Conservation (phyloP, 306 rosid species). For the Heteromeles arbutifolia region DNA sequence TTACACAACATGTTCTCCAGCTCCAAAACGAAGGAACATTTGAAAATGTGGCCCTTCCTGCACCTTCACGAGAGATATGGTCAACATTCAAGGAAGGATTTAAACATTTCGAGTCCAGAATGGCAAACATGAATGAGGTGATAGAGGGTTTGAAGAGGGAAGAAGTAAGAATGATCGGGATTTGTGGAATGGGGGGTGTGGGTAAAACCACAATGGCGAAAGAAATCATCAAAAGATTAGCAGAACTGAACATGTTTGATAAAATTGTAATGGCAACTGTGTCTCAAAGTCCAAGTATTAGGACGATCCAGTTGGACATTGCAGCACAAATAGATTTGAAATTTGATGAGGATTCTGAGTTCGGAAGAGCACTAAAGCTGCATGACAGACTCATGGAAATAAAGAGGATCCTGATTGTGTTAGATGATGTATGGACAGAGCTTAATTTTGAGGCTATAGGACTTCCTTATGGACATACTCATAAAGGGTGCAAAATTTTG, state of each 20-base stretch:
- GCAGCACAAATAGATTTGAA: not conserved
- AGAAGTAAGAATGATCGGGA: not conserved
- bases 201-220: slow-evolving; percentile 10
- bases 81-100: not conserved
- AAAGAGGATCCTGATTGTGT: no score
- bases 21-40: not conserved
- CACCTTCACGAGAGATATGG: not conserved
- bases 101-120: not conserved
- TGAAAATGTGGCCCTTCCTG: not conserved
- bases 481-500: slow-evolving; percentile 25
- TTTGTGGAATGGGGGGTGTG: not conserved
- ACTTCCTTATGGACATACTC: no score
- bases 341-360: no score
- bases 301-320: not conserved
- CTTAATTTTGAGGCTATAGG: no score
- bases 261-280: not conserved
- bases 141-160: not conserved
- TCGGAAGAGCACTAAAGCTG: no score
- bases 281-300: not conserved
- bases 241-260: not conserved
- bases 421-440: no score
- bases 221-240: not conserved
- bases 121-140: not conserved
- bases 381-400: no score
- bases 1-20: not conserved